These are phyloP conservation scores for Fremontodendron californicum DNA, from an alignment of 345 rosid genomes.

Conservation along the genomic window DNA sequence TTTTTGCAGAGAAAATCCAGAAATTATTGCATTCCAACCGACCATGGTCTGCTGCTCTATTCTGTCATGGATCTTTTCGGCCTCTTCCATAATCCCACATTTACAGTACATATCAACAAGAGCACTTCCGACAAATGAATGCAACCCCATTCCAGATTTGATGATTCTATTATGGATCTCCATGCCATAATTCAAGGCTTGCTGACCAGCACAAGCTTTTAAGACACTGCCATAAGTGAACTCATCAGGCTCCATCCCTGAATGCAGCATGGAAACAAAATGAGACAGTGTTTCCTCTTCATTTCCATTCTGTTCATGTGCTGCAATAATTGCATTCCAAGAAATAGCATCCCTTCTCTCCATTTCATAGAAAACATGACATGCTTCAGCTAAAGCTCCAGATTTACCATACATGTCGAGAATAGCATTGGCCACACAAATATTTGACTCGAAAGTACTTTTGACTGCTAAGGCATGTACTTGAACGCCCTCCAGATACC, in stretches of 20 bases:
- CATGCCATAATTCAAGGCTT: conserved; percentile 54
- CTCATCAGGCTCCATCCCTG: conserved; percentile 71
- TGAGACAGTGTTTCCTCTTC: conserved; percentile 50
- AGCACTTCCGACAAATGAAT: conserved; percentile 69
- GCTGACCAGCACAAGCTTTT: conserved; percentile 71
- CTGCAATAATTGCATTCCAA: conserved; percentile 92
- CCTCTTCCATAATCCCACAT: conserved; percentile 68
- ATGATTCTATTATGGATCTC: conserved; percentile 67
- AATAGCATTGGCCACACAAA: conserved; percentile 77
- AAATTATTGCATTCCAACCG: conserved; percentile 76
- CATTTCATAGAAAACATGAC: conserved; percentile 63
- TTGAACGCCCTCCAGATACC: conserved; percentile 67
- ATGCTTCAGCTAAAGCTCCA: conserved; percentile 65
- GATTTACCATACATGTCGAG: conserved; percentile 95
- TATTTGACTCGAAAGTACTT: conserved; percentile 37
- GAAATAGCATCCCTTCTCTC: conserved; percentile 69
- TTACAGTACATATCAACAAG: conserved; percentile 90
- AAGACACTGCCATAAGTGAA: conserved; percentile 89
- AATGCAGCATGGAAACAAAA: conserved; percentile 64
- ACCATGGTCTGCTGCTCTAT: conserved; percentile 47
- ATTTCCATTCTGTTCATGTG: conserved; percentile 70
- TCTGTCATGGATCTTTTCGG: conserved; percentile 58
- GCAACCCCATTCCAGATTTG: conserved; percentile 65
- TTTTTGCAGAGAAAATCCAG: conserved; percentile 63
- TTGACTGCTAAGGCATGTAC: conserved; percentile 61